phyloP scores from a whole-genome alignment of 148 eudicot species.

The Amaranthus hypochondriacus region DNA sequence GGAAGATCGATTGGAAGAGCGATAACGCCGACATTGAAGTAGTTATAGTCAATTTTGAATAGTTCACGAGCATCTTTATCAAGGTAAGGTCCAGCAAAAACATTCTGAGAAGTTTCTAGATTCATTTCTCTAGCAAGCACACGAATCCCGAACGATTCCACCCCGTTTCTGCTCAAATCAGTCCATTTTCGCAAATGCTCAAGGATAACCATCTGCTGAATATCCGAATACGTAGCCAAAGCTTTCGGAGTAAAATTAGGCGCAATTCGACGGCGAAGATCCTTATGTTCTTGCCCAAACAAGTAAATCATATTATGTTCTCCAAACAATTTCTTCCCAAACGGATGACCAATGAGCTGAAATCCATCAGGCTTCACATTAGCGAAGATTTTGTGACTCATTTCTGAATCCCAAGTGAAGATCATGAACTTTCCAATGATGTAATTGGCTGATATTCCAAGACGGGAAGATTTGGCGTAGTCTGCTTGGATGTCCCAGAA shows the following conservation, averaged over 20 bases:
- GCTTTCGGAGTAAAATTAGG: slow-evolving; percentile 80
- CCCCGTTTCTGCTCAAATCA: background rate
- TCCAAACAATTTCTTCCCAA: slow-evolving; percentile 76
- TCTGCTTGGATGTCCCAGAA: slow-evolving; percentile 68
- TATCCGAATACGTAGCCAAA: slow-evolving; percentile 43
- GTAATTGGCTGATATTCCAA: slow-evolving; percentile 72
- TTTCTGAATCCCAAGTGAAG: slow-evolving; percentile 50
- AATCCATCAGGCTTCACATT: slow-evolving; percentile 75
- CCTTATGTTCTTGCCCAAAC: slow-evolving; percentile 82
- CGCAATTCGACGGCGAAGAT: slow-evolving; percentile 67
- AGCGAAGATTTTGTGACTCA: slow-evolving; percentile 63
- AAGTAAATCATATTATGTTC: slow-evolving; percentile 74
- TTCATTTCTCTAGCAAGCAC: slow-evolving; percentile 69
- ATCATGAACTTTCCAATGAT: slow-evolving; percentile 50
- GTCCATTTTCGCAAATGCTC: slow-evolving; percentile 32
- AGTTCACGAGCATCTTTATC: slow-evolving; percentile 23
- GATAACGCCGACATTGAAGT: slow-evolving; percentile 68
- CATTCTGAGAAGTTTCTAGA: slow-evolving; percentile 78
- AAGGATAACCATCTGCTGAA: slow-evolving; percentile 50
- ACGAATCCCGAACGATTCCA: slow-evolving; percentile 38
- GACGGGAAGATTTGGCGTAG: slow-evolving; percentile 43
- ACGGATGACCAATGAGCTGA: slow-evolving; percentile 81
- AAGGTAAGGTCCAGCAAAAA: slow-evolving; percentile 70
- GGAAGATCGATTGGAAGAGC: slow-evolving; percentile 75
- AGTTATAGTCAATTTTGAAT: slow-evolving; percentile 54